A percentile compares a stretch with the other conserved stretches of the same genome.
These are phyloP conservation scores for Pythium volutum DNA, from an alignment of 352 stramenopile species.

Conservation along the genomic window DNA sequence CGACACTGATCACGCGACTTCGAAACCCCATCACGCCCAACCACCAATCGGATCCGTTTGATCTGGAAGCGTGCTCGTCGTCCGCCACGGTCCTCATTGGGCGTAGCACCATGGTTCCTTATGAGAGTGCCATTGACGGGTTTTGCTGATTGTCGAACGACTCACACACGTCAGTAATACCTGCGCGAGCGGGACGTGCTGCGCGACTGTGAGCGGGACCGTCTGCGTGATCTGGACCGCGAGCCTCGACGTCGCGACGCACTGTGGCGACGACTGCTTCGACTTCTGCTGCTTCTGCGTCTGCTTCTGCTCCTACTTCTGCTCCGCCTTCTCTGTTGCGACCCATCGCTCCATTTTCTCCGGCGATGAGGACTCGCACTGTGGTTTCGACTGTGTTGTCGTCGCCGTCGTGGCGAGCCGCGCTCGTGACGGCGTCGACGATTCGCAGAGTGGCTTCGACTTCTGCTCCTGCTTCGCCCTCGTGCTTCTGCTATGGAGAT, in stretches of 20 bases:
- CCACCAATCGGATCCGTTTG: background rate
- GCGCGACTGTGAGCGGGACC: background rate
- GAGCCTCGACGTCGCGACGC: background rate
- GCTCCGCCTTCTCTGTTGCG: background rate
- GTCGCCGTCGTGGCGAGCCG: background rate
- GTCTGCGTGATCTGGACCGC: conserved; percentile 2
- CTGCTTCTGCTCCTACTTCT: background rate
- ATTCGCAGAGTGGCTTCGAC: background rate
- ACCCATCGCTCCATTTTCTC: background rate
- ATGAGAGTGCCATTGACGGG: background rate
- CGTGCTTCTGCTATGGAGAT: background rate
- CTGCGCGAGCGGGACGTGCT: background rate
- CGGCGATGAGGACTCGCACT: conserved; percentile 2
- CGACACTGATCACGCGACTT: background rate
- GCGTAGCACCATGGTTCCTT: conserved; percentile 29
- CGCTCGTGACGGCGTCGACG: background rate
- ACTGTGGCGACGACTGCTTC: conserved; percentile 7
- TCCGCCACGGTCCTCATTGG: conserved; percentile 33
- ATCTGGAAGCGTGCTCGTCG: conserved; percentile 27
- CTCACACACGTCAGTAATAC: background rate
- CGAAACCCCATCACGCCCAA: background rate
- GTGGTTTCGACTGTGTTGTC: background rate
- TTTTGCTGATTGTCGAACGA: background rate
- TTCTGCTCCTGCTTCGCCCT: conserved; percentile 1
- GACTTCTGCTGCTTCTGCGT: background rate